Conservation (phyloP, 2,329 filamentous ascomycete species). For the Seiridium cupressi region DNA sequence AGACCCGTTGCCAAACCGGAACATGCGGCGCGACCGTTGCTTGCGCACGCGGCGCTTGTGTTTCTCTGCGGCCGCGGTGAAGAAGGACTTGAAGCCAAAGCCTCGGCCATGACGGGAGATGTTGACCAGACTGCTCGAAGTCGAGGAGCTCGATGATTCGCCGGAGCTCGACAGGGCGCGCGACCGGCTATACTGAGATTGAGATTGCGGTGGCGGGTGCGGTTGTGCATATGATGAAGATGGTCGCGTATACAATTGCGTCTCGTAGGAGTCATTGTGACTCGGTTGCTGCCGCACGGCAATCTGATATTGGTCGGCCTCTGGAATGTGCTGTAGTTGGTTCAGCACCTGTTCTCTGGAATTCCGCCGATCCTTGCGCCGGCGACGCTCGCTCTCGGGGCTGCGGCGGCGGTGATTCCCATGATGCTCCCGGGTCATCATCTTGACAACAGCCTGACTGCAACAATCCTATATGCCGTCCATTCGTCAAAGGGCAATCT, state of each 20-base stretch:
- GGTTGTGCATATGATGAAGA: neutral
- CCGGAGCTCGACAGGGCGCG: slow-evolving; percentile 26
- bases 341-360: slow-evolving; percentile 35
- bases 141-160: slow-evolving; percentile 27
- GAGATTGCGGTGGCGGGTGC: neutral
- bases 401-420: slow-evolving; percentile 48
- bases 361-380: slow-evolving; percentile 42
- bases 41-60: slow-evolving; percentile 39
- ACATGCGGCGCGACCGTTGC: slow-evolving; percentile 45
- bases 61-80: slow-evolving; percentile 53
- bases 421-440: slow-evolving; percentile 47
- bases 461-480: slow-evolving; percentile 1
- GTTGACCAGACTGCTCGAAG: slow-evolving; percentile 61
- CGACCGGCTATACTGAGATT: slow-evolving; percentile 11
- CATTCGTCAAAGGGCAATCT: neutral
- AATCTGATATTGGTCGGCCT: slow-evolving; percentile 17
- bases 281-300: slow-evolving; percentile 20
- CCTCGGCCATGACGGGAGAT: slow-evolving; percentile 56
- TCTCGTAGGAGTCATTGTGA: slow-evolving; percentile 10
- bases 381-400: slow-evolving; percentile 53
- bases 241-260: neutral
- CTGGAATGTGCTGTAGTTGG: slow-evolving; percentile 19
- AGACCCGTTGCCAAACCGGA: slow-evolving; percentile 61
- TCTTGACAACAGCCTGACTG: slow-evolving; percentile 31
- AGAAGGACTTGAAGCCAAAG: slow-evolving; percentile 61